Conservation (phyloP, 2,329 filamentous ascomycete species). For the Trichoderma cornu-damae region DNA sequence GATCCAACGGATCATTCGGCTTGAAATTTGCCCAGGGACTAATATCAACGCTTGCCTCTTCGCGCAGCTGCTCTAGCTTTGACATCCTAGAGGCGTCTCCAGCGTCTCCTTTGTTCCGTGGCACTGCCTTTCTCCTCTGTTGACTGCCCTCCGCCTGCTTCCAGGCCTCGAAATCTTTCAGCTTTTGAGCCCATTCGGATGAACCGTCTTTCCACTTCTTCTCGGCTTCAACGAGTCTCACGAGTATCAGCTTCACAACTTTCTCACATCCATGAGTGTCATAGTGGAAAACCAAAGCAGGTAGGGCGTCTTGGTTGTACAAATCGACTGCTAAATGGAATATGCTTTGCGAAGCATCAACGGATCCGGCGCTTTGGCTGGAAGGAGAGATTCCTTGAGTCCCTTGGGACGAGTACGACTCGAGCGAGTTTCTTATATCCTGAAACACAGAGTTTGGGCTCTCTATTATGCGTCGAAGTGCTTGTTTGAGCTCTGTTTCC, state of each 20-base stretch:
- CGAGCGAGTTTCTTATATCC: constrained; percentile 43
- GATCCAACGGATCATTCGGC: constrained; percentile 56
- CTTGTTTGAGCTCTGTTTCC: constrained; percentile 55
- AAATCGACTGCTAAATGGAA: constrained; percentile 57
- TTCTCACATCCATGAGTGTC: constrained; percentile 61
- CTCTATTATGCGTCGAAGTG: constrained; percentile 57
- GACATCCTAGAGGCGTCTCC: constrained; percentile 30
- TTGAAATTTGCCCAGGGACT: constrained; percentile 62
- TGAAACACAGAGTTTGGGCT: constrained; percentile 42
- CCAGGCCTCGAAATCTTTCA: constrained; percentile 11
- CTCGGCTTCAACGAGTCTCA: constrained; percentile 40
- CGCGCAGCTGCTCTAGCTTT: constrained; percentile 53
- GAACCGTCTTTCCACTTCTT: constrained; percentile 52
- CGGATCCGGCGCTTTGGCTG: neutral
- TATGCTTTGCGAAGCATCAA: neutral
- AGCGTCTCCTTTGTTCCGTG: neutral
- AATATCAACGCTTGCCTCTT: constrained; percentile 50
- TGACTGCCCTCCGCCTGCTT: constrained; percentile 33
- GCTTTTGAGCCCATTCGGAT: constrained; percentile 34
- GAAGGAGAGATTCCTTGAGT: neutral
- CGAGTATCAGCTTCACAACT: constrained; percentile 48
- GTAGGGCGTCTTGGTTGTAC: constrained; percentile 59
- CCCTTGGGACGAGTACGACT: neutral
- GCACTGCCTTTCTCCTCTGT: constrained; percentile 29
- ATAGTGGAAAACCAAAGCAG: constrained; percentile 73